Evolutionary conservation across 2,329 filamentous ascomycete species (phyloP).

Genomic region (Aschersonia sp.): DNA sequence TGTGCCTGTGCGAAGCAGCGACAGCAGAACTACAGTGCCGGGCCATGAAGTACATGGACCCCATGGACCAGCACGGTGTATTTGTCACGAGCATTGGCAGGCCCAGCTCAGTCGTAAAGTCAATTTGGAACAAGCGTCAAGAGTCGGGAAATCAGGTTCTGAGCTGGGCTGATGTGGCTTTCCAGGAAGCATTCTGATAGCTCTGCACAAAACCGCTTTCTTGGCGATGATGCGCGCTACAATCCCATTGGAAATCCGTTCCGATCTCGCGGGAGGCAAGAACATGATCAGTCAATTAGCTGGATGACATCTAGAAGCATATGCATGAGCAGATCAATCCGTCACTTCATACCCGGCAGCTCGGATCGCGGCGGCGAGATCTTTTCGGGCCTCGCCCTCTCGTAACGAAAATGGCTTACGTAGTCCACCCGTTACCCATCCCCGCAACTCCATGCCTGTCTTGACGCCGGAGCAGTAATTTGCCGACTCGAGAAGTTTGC

Average conservation of each 20-base stretch:
- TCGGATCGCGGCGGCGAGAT: neutral
- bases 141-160: slow-evolving; percentile 14
- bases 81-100: slow-evolving; percentile 12
- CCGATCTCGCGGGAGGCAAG: too few species aligned
- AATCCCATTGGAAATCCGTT: too few species aligned
- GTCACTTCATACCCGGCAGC: slow-evolving; percentile 5
- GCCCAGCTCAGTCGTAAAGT: slow-evolving; percentile 12
- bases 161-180: slow-evolving; percentile 8
- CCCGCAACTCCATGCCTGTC: slow-evolving; percentile 32
- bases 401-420: slow-evolving; percentile 30
- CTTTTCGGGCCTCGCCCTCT: neutral
- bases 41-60: slow-evolving; percentile 9
- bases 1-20: slow-evolving; percentile 26
- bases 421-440: slow-evolving; percentile 28
- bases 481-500: slow-evolving; percentile 32
- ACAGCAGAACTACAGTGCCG: slow-evolving; percentile 17
- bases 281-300: too few species aligned
- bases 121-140: slow-evolving; percentile 14
- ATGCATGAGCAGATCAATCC: neutral
- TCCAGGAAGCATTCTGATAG: too few species aligned
- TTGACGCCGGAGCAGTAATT: slow-evolving; percentile 32
- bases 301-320: too few species aligned
- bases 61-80: slow-evolving; percentile 14
- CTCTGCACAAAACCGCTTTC: neutral
- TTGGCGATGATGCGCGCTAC: neutral